Evolutionary conservation across 108 stramenopile species (phyloP).

Genomic region (Fistulifera solaris): DNA sequence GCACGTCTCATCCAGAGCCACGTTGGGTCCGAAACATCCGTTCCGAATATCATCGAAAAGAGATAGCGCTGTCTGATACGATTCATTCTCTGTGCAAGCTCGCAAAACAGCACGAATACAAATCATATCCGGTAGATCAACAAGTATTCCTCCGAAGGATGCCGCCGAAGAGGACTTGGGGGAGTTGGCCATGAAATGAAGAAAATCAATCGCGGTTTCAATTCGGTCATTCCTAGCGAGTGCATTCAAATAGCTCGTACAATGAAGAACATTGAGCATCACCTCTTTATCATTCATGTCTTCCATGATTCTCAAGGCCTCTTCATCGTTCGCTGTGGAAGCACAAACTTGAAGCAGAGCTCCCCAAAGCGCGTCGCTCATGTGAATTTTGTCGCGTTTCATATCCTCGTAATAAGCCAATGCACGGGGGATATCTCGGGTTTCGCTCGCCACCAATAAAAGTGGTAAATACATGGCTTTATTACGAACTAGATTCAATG

Average conservation of each 20-base stretch:
- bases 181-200: conserved; percentile 2
- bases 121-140: conserved; percentile 8
- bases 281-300: conserved; percentile 16
- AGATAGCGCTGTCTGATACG: not conserved
- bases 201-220: conserved; percentile 5
- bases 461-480: conserved; percentile 35
- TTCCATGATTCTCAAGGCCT: conserved; percentile 16
- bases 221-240: conserved; percentile 3
- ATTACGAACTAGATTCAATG: conserved; percentile 32
- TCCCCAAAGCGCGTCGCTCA: conserved; percentile 18
- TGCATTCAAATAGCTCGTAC: conserved; percentile 3
- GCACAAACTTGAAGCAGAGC: conserved; percentile 33
- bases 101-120: conserved; percentile 3
- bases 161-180: conserved; percentile 4
- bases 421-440: conserved; percentile 32
- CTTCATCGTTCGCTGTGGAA: conserved; percentile 15
- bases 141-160: conserved; percentile 10
- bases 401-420: conserved; percentile 36
- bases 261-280: conserved; percentile 12
- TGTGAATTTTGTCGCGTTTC: conserved; percentile 5
- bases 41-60: not conserved
- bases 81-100: not conserved
- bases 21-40: conserved; percentile 1
- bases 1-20: conserved; percentile 30
- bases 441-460: conserved; percentile 31